These are phyloP conservation scores for Neonectria magnoliae DNA, from an alignment of 2,329 filamentous ascomycete genomes.

Conservation along the genomic window DNA sequence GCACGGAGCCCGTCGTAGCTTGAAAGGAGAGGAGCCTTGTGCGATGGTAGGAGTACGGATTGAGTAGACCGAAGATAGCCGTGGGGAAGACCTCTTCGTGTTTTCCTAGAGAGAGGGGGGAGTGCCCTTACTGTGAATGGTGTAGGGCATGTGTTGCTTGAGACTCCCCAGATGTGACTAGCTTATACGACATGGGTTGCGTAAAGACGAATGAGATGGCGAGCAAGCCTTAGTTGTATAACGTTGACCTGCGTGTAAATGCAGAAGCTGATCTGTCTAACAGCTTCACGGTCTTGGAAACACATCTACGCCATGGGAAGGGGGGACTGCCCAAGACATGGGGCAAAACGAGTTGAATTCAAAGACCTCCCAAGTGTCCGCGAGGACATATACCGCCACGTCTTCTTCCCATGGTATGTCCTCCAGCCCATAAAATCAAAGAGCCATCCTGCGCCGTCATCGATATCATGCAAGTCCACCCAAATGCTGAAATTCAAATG, in stretches of 20 bases:
- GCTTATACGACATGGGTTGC: background rate
- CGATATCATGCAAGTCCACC: slow-evolving; percentile 8
- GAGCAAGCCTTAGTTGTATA: background rate
- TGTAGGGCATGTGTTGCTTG: slow-evolving; percentile 16
- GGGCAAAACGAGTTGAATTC: slow-evolving; percentile 2
- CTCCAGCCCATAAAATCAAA: background rate
- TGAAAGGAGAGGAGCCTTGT: background rate
- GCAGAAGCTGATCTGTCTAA: no score
- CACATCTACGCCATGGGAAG: background rate
- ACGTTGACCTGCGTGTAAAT: background rate
- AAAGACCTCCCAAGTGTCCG: slow-evolving; percentile 6
- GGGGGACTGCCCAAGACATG: background rate
- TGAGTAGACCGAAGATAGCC: background rate
- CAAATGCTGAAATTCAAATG: slow-evolving; percentile 3
- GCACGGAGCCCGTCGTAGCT: background rate
- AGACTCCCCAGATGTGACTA: background rate
- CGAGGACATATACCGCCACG: background rate
- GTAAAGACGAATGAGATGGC: background rate
- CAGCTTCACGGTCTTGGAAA: background rate
- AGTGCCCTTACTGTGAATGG: background rate
- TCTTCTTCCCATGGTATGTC: background rate
- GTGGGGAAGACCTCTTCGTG: background rate
- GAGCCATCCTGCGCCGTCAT: slow-evolving; percentile 3
- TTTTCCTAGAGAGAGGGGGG: background rate
- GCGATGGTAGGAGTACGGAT: background rate